Conservation (phyloP, 768 basidiomycete genomes). For the Candolleomyces aberdarensis region DNA sequence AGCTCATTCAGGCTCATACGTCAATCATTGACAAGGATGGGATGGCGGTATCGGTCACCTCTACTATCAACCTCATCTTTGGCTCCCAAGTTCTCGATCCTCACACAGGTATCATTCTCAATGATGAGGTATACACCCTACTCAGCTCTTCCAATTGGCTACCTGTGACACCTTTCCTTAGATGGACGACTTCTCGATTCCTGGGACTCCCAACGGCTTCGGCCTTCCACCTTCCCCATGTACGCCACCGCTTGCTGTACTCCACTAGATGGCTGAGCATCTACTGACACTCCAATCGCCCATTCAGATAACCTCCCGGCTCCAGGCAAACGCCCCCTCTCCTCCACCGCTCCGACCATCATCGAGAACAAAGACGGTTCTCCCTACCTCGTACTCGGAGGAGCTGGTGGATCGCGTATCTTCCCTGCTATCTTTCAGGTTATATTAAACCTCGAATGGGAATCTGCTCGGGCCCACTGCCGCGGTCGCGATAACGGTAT, state of each 20-base stretch:
- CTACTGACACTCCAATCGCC: neutral
- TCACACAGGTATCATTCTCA: constrained; percentile 83
- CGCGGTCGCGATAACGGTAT: too few species aligned
- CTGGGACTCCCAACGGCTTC: constrained; percentile 77
- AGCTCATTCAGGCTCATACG: constrained; percentile 42
- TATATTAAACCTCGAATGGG: constrained; percentile 79
- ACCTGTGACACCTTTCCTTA: too few species aligned
- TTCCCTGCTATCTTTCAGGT: constrained; percentile 78
- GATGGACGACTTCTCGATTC: constrained; percentile 92
- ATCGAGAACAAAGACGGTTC: constrained; percentile 73
- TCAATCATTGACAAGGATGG: constrained; percentile 80
- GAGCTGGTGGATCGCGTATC: constrained; percentile 85
- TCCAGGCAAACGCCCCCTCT: constrained; percentile 84
- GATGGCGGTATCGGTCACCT: constrained; percentile 84
- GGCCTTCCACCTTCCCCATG: constrained; percentile 84
- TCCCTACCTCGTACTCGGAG: constrained; percentile 74
- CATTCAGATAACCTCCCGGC: constrained; percentile 80
- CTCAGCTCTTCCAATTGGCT: too few species aligned
- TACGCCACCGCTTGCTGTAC: constrained; percentile 26
- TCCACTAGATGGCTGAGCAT: neutral
- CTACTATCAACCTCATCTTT: constrained; percentile 88
- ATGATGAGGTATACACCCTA: constrained; percentile 55
- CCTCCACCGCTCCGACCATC: constrained; percentile 80
- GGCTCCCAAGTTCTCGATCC: constrained; percentile 87
- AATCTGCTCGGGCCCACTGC: constrained; percentile 18